Evolutionary conservation across 1,284 basidiomycete species (phyloP), one percentile per base, ranked within the genome.

Genomic region (Rhodofomes roseus): DNA sequence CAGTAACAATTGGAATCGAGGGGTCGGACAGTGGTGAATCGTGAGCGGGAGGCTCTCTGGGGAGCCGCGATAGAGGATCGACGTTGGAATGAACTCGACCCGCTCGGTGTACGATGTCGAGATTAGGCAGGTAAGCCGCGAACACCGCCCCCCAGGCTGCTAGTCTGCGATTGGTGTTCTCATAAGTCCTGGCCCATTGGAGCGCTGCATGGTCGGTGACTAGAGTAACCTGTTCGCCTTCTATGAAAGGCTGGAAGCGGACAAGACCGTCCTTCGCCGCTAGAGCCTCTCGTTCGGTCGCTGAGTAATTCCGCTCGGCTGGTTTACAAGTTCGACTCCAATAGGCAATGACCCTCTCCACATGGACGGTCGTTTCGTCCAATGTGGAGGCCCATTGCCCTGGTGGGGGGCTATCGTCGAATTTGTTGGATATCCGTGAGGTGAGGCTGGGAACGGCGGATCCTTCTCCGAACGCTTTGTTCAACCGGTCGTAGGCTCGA

Each of bases 191-290:
- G 31, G 59, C 63, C 74, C 74, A 76, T 29, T 59, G 63, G 6
- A 76, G 62, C 1, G 74, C 72, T 14, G 71, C 67, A 57, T 76
- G 73, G 52, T 76, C 70, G 9, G 73, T 74, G 2, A 74, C 59
- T 0, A 64, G 56, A 2, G 67, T 22, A 2, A 20, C 69, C 62
- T 60, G 50, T 53, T 70, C 68, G 5, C 71, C 73, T 69, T 76
- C 71, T 25, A 72, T 65, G 60, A 63, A 68, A 0, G 66, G 60
- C 52, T 68, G 67, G n/a, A n/a, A n/a, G n/a, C n/a, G n/a, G n/a
- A n/a, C n/a, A n/a, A n/a, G n/a, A n/a, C n/a, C n/a, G n/a, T n/a
- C n/a, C n/a, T n/a, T n/a, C n/a, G n/a, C n/a, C n/a, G n/a, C n/a
- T n/a, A n/a, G n/a, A n/a, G n/a, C n/a, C n/a, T n/a, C n/a, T n/a